Conservation (phyloP, 768 basidiomycete species). For the Solioccasus polychromus region DNA sequence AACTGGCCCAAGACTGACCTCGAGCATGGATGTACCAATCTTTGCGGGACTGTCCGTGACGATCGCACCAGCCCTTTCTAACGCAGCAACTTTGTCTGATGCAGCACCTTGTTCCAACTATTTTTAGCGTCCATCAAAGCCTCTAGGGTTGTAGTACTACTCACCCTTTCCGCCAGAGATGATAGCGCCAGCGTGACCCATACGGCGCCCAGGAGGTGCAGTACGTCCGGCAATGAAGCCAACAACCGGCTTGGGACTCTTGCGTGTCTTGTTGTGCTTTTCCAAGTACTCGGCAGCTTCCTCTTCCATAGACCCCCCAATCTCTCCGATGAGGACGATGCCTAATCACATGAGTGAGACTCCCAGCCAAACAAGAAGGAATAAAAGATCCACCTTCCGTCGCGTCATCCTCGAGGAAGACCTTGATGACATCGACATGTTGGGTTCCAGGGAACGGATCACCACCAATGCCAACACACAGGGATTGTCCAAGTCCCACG, state of each 20-base stretch:
- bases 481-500: conserved; percentile 93
- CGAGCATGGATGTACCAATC: conserved; percentile 86
- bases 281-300: conserved; percentile 97
- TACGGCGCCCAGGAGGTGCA: conserved; percentile 95
- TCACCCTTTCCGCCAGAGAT: conserved; percentile 95
- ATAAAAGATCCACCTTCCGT: conserved; percentile 68
- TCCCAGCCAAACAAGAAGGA: not conserved
- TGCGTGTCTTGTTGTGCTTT: conserved; percentile 85
- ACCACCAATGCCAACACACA: conserved; percentile 97
- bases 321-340: conserved; percentile 98
- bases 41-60: conserved; percentile 96
- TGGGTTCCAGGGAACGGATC: conserved; percentile 97
- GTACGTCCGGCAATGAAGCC: conserved; percentile 98
- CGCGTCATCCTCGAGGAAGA: conserved; percentile 91
- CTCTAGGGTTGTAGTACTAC: conserved; percentile 10
- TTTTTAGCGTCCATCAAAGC: not conserved
- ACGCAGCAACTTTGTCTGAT: conserved; percentile 86
- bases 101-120: conserved; percentile 64
- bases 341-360: conserved; percentile 42
- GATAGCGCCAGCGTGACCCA: conserved; percentile 98
- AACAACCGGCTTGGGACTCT: conserved; percentile 90
- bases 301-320: conserved; percentile 99
- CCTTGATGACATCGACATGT: conserved; percentile 92
- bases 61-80: conserved; percentile 88
- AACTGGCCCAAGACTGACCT: conserved; percentile 47